Conservation (phyloP, 2,329 filamentous ascomycete species). For the Stachybotrys echinatus region DNA sequence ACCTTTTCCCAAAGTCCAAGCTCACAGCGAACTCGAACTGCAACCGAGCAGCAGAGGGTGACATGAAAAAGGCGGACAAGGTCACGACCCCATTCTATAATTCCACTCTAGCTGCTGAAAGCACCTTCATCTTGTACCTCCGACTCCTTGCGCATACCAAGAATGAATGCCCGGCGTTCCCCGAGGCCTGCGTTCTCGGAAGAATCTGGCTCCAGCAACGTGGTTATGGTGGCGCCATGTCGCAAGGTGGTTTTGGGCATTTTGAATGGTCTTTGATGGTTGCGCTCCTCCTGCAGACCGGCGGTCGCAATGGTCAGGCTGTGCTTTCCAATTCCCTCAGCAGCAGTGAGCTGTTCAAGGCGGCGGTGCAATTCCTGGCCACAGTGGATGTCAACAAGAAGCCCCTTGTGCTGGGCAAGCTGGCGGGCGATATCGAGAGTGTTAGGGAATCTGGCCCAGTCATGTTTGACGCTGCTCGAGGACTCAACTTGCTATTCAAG, state of each 20-base stretch:
- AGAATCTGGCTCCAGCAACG: slow-evolving; percentile 86
- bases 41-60: slow-evolving; percentile 51
- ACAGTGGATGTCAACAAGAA: slow-evolving; percentile 66
- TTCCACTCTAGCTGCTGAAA: slow-evolving; percentile 73
- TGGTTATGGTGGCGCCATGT: slow-evolving; percentile 66
- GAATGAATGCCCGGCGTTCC: slow-evolving; percentile 66
- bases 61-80: slow-evolving; percentile 34
- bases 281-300: slow-evolving; percentile 74
- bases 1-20: slow-evolving; percentile 66
- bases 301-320: slow-evolving; percentile 64
- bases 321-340: slow-evolving; percentile 76
- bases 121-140: slow-evolving; percentile 67
- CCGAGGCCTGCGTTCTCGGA: slow-evolving; percentile 80
- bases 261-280: slow-evolving; percentile 86
- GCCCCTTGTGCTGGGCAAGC: slow-evolving; percentile 47
- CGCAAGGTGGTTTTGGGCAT: slow-evolving; percentile 79
- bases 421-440: slow-evolving; percentile 23
- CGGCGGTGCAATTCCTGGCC: slow-evolving; percentile 80
- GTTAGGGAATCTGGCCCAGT: slow-evolving; percentile 53
- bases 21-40: slow-evolving; percentile 66
- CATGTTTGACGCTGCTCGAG: slow-evolving; percentile 69
- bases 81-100: slow-evolving; percentile 81
- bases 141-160: slow-evolving; percentile 67
- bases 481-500: slow-evolving; percentile 82
- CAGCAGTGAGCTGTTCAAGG: slow-evolving; percentile 92